phyloP scores from a whole-genome alignment of 306 rosid genomes.

The Lotus japonicus region DNA sequence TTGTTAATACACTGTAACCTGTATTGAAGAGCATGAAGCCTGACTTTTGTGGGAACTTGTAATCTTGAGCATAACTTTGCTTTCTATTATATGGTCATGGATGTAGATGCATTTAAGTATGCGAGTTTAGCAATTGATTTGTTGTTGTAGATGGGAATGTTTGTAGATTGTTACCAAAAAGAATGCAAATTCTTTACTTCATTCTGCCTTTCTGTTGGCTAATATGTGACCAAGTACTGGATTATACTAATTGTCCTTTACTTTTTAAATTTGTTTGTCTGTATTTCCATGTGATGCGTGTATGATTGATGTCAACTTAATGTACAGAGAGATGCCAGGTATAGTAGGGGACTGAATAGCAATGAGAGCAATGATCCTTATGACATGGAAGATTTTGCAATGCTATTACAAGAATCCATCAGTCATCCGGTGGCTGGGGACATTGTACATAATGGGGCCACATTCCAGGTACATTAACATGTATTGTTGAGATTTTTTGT shows the following conservation, averaged over 20 bases:
- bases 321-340: conserved; percentile 67
- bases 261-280: conserved; percentile 13
- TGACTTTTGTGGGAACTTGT: conserved; percentile 6
- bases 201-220: conserved; percentile 19
- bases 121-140: neutral
- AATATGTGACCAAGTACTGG: neutral
- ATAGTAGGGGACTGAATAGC: conserved; percentile 23
- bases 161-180: neutral
- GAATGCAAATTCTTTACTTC: conserved; percentile 11
- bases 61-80: conserved; percentile 4
- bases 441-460: conserved; percentile 88
- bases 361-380: conserved; percentile 42
- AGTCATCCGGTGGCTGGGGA: conserved; percentile 64
- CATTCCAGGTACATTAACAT: conserved; percentile 75
- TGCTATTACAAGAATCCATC: conserved; percentile 79
- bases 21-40: neutral
- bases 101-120: conserved; percentile 7
- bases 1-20: neutral
- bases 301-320: conserved; percentile 17
- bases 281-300: conserved; percentile 11
- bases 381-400: conserved; percentile 64
- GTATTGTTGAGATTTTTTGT: neutral
- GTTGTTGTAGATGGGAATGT: conserved; percentile 5
- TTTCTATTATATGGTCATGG: neutral
- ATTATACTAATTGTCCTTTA: neutral